Base-by-base conservation (phyloP, 306 rosid genomes). In the Begonia peltatifolia region DNA sequence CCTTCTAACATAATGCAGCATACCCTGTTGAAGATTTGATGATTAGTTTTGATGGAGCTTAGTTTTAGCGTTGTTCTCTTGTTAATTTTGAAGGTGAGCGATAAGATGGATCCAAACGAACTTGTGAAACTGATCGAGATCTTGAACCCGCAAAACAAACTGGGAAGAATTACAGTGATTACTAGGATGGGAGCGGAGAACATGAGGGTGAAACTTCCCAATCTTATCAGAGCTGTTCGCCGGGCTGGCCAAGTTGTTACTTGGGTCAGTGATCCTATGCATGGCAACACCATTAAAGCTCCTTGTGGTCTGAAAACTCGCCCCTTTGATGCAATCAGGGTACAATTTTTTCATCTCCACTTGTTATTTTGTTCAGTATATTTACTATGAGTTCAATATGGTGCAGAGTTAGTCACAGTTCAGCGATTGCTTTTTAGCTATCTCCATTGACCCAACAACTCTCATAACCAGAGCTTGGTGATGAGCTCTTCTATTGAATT, bases 181-280 rank as follows among this genome's bases (percentile, higher is more conserved):
- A 68, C 90, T 16, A 83, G 99, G 64, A 90, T 90, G 99, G 99
- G 99, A 65, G 99, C 99, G 76, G 99, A 90, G 76, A 90, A 86
- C 65, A 90, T 90, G 99, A 83, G 99, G 65, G 99, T 90, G 69
- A 90, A 90, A 69, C 99, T 90, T 71, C 95, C 99, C 41, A 94
- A 90, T 69, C 79, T 90, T 49, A 90, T 90, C 65, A 71, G 99
- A 68, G 99, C 99, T 12, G 92, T 90, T 43, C 81, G 94, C 13
- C 47, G 92, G 62, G 73, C 95, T 9, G 95, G 99, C 11, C 95
- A 83, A 60, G 74, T 83, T 64, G 99, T 90, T 72, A 86, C 99
- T 38, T 90, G 99, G 99, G 95, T 90, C 73, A 86, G 94, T 30
- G 99, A 90, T 64, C 99, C 99, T 46, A 90, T 90, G 99, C 99